Evolutionary conservation across 768 basidiomycete genomes (phyloP).

Genomic region (Boletus subparvulus): DNA sequence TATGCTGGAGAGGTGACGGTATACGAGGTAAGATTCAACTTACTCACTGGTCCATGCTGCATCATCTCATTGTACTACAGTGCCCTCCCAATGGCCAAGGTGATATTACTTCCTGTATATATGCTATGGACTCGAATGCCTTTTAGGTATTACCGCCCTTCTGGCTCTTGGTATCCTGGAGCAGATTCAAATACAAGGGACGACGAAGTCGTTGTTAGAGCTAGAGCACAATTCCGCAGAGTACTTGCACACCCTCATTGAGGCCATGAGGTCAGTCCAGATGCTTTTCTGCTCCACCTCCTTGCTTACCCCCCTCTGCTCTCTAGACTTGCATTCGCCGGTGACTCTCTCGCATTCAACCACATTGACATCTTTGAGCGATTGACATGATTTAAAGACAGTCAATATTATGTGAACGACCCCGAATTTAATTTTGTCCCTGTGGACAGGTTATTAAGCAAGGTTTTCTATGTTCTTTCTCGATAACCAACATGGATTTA

Average conservation of each 20-base stretch:
- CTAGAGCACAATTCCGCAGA: conserved; percentile 89
- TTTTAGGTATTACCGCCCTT: conserved; percentile 80
- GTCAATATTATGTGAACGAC: conserved; percentile 89
- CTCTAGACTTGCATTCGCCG: conserved; percentile 67
- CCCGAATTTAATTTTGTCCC: conserved; percentile 78
- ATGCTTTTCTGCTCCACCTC: neutral
- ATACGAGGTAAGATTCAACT: conserved; percentile 66
- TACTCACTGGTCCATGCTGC: neutral
- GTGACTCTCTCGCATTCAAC: conserved; percentile 37
- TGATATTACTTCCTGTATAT: conserved; percentile 4
- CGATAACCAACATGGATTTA: neutral
- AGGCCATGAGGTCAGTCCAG: conserved; percentile 67
- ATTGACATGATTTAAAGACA: conserved; percentile 47
- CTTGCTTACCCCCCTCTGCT: conserved; percentile 1
- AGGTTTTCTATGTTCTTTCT: conserved; percentile 43
- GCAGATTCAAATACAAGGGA: conserved; percentile 72
- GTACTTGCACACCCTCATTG: conserved; percentile 86
- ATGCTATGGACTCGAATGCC: neutral
- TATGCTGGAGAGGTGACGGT: conserved; percentile 84
- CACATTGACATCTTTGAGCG: neutral
- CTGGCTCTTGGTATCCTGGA: conserved; percentile 93
- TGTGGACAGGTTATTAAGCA: conserved; percentile 79
- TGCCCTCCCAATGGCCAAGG: conserved; percentile 98
- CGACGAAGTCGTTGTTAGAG: conserved; percentile 65
- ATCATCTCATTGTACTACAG: conserved; percentile 36